These are phyloP conservation scores for Chloranthus sessilifolius DNA, from an alignment of 164 flowering plant genomes.

Conservation along the genomic window DNA sequence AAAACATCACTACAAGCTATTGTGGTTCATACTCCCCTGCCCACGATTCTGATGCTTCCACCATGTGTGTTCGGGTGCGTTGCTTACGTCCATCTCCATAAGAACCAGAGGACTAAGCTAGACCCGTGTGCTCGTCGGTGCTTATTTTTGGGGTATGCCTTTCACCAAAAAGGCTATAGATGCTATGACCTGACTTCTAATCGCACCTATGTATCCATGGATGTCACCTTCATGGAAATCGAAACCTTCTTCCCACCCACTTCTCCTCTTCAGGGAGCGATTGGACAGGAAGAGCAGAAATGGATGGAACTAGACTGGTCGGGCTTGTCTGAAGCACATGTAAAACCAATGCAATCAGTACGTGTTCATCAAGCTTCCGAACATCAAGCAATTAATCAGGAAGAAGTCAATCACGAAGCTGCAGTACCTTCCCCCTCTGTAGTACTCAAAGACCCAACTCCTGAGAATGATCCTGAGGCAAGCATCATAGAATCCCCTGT, in stretches of 20 bases:
- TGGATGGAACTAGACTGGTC: constrained; percentile 3
- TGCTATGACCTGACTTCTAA: too few species aligned
- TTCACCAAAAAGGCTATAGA: too few species aligned
- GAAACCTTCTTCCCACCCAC: constrained; percentile 1
- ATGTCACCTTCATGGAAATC: constrained; percentile 12
- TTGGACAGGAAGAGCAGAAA: constrained; percentile 3
- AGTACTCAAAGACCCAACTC: constrained; percentile 9
- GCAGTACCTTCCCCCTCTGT: constrained; percentile 2
- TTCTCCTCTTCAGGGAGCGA: constrained; percentile 9
- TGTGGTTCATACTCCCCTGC: too few species aligned
- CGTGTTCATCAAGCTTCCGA: neutral
- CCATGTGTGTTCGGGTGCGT: too few species aligned
- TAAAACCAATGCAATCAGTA: constrained; percentile 1
- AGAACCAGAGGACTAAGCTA: too few species aligned
- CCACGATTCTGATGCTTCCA: too few species aligned
- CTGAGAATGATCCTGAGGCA: constrained; percentile 12
- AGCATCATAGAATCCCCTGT: neutral
- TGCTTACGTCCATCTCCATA: too few species aligned
- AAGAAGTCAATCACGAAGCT: constrained; percentile 1
- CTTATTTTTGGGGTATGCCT: too few species aligned
- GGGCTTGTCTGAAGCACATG: neutral
- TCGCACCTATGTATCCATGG: too few species aligned
- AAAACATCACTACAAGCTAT: too few species aligned
- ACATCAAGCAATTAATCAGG: neutral
- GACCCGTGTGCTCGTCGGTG: too few species aligned